A percentile compares a stretch with the other conserved stretches of the same genome.
Conservation (phyloP, 2,329 filamentous ascomycete genomes). For the Stagonosporopsis tanaceti region DNA sequence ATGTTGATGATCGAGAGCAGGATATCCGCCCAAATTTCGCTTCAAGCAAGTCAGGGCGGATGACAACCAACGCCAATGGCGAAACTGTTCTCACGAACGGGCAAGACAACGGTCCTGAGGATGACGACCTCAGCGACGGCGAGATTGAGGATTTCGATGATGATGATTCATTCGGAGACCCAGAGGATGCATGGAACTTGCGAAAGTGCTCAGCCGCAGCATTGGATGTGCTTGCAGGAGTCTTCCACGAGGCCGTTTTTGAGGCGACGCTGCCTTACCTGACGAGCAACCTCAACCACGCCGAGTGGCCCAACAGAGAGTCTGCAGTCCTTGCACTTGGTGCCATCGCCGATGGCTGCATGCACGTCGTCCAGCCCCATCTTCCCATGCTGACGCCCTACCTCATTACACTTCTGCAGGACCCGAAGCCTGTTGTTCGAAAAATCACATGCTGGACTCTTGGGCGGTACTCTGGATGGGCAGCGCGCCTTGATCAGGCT, state of each 20-base stretch:
- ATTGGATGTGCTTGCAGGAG: slow-evolving; percentile 89
- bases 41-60: slow-evolving; percentile 69
- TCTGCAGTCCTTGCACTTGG: slow-evolving; percentile 93
- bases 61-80: slow-evolving; percentile 60
- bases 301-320: slow-evolving; percentile 91
- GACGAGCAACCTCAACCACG: slow-evolving; percentile 85
- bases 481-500: slow-evolving; percentile 73
- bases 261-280: slow-evolving; percentile 91
- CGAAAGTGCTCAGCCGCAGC: slow-evolving; percentile 97
- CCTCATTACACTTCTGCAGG: slow-evolving; percentile 83
- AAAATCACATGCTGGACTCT: slow-evolving; percentile 99
- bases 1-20: slow-evolving; percentile 86
- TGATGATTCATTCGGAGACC: slow-evolving; percentile 75
- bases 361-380: slow-evolving; percentile 87
- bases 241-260: slow-evolving; percentile 89
- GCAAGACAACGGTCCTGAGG: slow-evolving; percentile 52
- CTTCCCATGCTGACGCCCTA: slow-evolving; percentile 90
- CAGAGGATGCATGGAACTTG: slow-evolving; percentile 93
- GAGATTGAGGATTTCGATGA: slow-evolving; percentile 80
- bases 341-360: slow-evolving; percentile 93
- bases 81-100: slow-evolving; percentile 54
- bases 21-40: slow-evolving; percentile 95
- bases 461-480: slow-evolving; percentile 92
- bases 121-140: slow-evolving; percentile 82
- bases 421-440: slow-evolving; percentile 87